Conservation (phyloP, 768 basidiomycete species). For the Russula earlei region DNA sequence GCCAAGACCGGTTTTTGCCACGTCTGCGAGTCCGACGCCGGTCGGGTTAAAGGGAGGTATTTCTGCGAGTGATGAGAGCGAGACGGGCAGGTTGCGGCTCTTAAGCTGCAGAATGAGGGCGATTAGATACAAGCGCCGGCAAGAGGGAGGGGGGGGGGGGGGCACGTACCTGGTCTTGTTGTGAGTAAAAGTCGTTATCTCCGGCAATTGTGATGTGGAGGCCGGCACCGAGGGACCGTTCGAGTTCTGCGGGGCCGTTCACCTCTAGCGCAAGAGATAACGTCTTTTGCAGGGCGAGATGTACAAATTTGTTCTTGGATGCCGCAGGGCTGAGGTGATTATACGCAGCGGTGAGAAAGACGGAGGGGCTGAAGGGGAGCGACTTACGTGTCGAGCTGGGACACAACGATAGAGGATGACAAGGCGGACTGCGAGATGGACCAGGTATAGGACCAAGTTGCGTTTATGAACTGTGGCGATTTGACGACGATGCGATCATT, state of each 20-base stretch:
- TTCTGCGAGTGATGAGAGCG: conserved; percentile 49
- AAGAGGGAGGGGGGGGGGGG: conserved; percentile 5
- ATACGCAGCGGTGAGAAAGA: not conserved
- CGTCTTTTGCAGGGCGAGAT: conserved; percentile 76
- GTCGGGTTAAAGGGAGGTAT: conserved; percentile 74
- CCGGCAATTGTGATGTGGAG: conserved; percentile 79
- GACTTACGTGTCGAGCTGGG: conserved; percentile 22
- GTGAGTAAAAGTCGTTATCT: conserved; percentile 98
- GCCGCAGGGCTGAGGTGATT: conserved; percentile 11
- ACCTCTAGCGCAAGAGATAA: conserved; percentile 58
- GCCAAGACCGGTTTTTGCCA: conserved; percentile 98
- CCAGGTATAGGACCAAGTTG: conserved; percentile 66
- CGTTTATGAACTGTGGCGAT: conserved; percentile 85
- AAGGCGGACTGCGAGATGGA: conserved; percentile 27
- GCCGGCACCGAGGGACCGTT: conserved; percentile 38
- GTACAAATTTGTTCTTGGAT: conserved; percentile 81
- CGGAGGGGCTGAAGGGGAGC: not conserved
- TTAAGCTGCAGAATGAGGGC: conserved; percentile 42
- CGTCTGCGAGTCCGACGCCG: conserved; percentile 57
- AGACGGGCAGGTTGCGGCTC: conserved; percentile 49
- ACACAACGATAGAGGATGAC: conserved; percentile 21
- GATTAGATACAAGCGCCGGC: not conserved
- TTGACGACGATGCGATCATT: conserved; percentile 53
- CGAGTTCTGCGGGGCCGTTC: conserved; percentile 35
- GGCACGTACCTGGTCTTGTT: conserved; percentile 61